Percentiles rank a stretch among this genome's conserved stretches.
phyloP scores from a whole-genome alignment of 2,329 filamentous ascomycete species.

The Xylariaceae sp. region DNA sequence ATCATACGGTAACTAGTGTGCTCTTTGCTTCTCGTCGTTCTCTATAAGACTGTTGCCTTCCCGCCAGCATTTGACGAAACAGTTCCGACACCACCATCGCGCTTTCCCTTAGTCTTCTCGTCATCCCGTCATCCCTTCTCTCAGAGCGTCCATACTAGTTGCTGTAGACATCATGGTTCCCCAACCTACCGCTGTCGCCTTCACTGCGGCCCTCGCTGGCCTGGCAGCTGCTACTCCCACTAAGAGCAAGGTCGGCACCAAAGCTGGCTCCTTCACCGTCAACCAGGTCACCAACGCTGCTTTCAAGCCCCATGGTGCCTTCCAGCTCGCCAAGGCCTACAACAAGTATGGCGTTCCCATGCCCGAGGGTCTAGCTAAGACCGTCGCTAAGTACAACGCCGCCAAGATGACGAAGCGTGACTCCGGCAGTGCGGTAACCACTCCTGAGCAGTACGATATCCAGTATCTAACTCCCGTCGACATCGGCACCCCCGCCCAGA shows the following conservation, averaged over 20 bases:
- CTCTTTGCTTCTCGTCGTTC: not conserved
- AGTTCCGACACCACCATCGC: constrained; percentile 13
- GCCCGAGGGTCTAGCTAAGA: constrained; percentile 36
- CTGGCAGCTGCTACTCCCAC: constrained; percentile 35
- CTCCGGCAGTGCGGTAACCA: constrained; percentile 37
- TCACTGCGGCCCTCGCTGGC: constrained; percentile 35
- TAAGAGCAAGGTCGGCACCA: constrained; percentile 28
- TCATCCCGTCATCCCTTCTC: not conserved
- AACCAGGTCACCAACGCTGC: constrained; percentile 37
- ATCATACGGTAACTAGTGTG: not conserved
- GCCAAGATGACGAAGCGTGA: constrained; percentile 31
- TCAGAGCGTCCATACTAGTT: constrained; percentile 6
- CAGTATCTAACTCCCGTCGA: constrained; percentile 43
- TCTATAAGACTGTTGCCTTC: constrained; percentile 22
- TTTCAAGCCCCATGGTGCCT: constrained; percentile 38
- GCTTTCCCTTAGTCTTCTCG: not conserved
- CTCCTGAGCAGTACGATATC: constrained; percentile 40
- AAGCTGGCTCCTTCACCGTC: constrained; percentile 37
- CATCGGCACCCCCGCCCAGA: constrained; percentile 44
- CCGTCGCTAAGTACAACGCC: constrained; percentile 33
- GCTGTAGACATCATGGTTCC: constrained; percentile 22
- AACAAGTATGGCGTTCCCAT: constrained; percentile 39
- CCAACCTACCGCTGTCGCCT: constrained; percentile 18
- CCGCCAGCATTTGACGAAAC: constrained; percentile 5
- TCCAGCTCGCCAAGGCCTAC: constrained; percentile 40